A percentile compares a stretch with the other conserved stretches of the same genome.
phyloP scores from a whole-genome alignment of 2,329 filamentous ascomycete species.

The Leptographium radiaticola region DNA sequence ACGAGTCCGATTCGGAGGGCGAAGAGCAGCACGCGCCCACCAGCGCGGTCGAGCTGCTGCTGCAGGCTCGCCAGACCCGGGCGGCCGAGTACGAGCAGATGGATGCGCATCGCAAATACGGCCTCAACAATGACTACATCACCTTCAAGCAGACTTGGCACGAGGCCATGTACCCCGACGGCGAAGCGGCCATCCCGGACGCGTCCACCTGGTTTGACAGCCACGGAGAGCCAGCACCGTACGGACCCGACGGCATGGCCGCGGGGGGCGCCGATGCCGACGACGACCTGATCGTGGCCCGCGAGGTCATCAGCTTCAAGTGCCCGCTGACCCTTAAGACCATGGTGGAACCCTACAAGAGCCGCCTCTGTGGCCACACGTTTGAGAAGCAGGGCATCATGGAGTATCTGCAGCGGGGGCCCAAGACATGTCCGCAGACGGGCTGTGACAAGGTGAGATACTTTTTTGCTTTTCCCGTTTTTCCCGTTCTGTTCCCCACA shows the following conservation, averaged over 20 bases:
- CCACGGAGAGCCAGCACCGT: constrained; percentile 25
- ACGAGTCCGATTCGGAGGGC: constrained; percentile 12
- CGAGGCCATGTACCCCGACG: constrained; percentile 34
- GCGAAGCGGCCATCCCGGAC: constrained; percentile 38
- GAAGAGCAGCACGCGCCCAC: constrained; percentile 10
- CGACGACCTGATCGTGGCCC: constrained; percentile 55
- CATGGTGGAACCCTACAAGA: constrained; percentile 55
- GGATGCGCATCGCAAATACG: constrained; percentile 34
- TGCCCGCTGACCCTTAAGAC: constrained; percentile 55
- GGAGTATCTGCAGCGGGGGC: constrained; percentile 29
- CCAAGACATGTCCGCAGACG: constrained; percentile 46
- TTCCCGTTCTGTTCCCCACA: no score
- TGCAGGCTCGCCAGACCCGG: constrained; percentile 23
- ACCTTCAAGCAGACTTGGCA: constrained; percentile 47
- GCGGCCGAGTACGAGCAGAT: constrained; percentile 28
- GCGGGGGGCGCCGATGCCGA: constrained; percentile 48
- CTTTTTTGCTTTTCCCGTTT: constrained; percentile 1
- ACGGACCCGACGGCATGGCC: constrained; percentile 15
- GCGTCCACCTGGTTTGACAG: constrained; percentile 39
- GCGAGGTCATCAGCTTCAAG: constrained; percentile 50
- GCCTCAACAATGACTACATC: constrained; percentile 43
- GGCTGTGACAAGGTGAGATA: constrained; percentile 46
- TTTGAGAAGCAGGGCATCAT: constrained; percentile 56
- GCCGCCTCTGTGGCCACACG: constrained; percentile 53
- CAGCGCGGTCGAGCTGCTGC: constrained; percentile 22